Evolutionary conservation across 2,329 filamentous ascomycete genomes (phyloP).

Genomic region (Metarhizium album): DNA sequence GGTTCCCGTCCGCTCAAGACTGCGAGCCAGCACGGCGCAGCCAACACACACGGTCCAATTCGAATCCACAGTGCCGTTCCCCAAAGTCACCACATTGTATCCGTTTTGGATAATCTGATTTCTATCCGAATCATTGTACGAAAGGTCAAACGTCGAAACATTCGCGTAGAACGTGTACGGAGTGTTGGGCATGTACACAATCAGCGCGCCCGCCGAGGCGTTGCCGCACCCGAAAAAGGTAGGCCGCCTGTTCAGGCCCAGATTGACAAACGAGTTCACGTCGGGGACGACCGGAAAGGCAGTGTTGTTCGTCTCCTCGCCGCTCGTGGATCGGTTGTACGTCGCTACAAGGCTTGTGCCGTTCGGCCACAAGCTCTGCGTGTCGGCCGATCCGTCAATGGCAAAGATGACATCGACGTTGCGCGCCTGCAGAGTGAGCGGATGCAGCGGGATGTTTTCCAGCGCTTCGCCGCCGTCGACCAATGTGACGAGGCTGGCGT

Average conservation of each 20-base stretch:
- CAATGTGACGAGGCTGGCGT: slow-evolving; percentile 47
- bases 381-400: slow-evolving; percentile 68
- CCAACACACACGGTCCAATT: slow-evolving; percentile 70
- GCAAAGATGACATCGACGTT: slow-evolving; percentile 72
- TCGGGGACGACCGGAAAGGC: slow-evolving; percentile 64
- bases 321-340: slow-evolving; percentile 44
- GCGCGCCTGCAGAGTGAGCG: slow-evolving; percentile 63
- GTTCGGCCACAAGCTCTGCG: slow-evolving; percentile 59
- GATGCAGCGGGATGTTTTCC: slow-evolving; percentile 71
- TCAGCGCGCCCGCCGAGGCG: slow-evolving; percentile 39
- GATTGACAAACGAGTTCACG: slow-evolving; percentile 66
- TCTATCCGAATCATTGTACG: slow-evolving; percentile 52
- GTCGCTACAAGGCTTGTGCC: slow-evolving; percentile 65
- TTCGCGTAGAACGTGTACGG: slow-evolving; percentile 66
- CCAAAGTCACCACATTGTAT: slow-evolving; percentile 66
- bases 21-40: slow-evolving; percentile 68
- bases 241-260: slow-evolving; percentile 60
- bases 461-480: slow-evolving; percentile 71
- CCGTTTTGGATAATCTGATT: slow-evolving; percentile 72
- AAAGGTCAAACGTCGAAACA: slow-evolving; percentile 57
- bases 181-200: slow-evolving; percentile 76
- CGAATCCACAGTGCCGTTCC: slow-evolving; percentile 58
- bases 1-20: slow-evolving; percentile 54
- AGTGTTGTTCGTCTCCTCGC: slow-evolving; percentile 48
- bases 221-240: slow-evolving; percentile 71